Evolutionary conservation across 331 rosid genomes (phyloP), one percentile per base, ranked within the genome.

Genomic region (Stylosanthes scabra): DNA sequence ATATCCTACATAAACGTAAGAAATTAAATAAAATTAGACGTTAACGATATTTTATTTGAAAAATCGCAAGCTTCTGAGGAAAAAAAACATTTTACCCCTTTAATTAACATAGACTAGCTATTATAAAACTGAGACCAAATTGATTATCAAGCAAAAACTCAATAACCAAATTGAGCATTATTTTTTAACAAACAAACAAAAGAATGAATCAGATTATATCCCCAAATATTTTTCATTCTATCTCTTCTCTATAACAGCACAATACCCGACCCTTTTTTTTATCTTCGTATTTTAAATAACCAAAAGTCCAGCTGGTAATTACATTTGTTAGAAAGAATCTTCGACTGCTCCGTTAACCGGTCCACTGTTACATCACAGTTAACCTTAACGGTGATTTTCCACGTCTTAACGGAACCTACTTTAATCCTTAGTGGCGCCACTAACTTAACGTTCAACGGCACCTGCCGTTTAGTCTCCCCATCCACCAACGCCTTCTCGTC

Each of bases 351-450:
- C 81, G 86, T 82, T 54, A 89, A 16, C 74, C 77, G 74, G 40
- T 87, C 79, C 68, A 90, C 92, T 76, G 75, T 78, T 5, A 93
- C 8, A 3, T 71, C 85, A 64, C 98, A 93, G 62, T 80, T 31
- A 0, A 87, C 78, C 54, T 80, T 87, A 55, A 85, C 87, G 71
- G 89, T 85, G 2, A 93, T 77, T 67, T 66, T 78, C 96, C 97
- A 88, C 59, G 93, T 78, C 80, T 78, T 72, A 39, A 90, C 63
- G 54, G 80, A 61, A 3, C 89, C 91, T 20, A 87, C 78, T 76
- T 93, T 83, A 7, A 93, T 70, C 49, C 79, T 83, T 42, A 90
- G 87, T 20, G 91, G 91, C 6, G 78, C 87, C 63, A 74, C 71
- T 8, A 93, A 7, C 20, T 69, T 80, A 78, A 93, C 66, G 8